A percentile compares a stretch with the other conserved stretches of the same genome.
phyloP scores from a whole-genome alignment of 2,329 filamentous ascomycete genomes.

The Pseudogymnoascus sp. region DNA sequence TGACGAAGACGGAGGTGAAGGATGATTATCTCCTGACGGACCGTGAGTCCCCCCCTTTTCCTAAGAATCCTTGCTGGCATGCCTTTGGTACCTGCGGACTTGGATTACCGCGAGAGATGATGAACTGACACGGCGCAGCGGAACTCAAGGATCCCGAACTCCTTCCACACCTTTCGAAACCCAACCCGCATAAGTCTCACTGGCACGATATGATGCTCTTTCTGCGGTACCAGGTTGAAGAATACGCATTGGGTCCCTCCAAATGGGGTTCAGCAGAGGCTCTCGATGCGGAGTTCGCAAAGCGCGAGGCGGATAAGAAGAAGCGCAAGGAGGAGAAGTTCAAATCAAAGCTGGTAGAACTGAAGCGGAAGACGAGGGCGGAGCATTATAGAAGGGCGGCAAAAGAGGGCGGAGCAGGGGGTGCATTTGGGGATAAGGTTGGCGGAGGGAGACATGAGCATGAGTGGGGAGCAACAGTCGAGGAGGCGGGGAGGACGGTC shows the following conservation, averaged over 20 bases:
- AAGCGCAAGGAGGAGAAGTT: constrained; percentile 85
- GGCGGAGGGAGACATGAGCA: constrained; percentile 71
- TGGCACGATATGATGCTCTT: constrained; percentile 99
- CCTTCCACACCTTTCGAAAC: constrained; percentile 76
- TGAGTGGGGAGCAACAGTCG: constrained; percentile 69
- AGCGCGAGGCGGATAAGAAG: constrained; percentile 71
- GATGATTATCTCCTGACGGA: constrained; percentile 95
- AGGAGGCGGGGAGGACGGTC: constrained; percentile 64
- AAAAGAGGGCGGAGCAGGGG: constrained; percentile 40
- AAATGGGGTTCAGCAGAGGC: constrained; percentile 89
- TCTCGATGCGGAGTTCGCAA: constrained; percentile 81
- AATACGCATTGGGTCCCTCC: constrained; percentile 70
- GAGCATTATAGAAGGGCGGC: constrained; percentile 76
- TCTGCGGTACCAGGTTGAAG: constrained; percentile 85
- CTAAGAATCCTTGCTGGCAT: not conserved
- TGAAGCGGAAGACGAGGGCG: constrained; percentile 89
- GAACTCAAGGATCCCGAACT: constrained; percentile 85
- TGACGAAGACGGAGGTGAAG: constrained; percentile 94
- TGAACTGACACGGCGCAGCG: constrained; percentile 38
- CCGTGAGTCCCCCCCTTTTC: constrained; percentile 43
- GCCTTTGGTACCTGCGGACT: not conserved
- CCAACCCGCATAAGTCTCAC: constrained; percentile 90
- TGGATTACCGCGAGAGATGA: not conserved
- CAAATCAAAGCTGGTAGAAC: constrained; percentile 73
- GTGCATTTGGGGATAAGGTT: constrained; percentile 69